Conservation (phyloP, 371 early-diverging fungal species). For the Rhizopus arrhizus region DNA sequence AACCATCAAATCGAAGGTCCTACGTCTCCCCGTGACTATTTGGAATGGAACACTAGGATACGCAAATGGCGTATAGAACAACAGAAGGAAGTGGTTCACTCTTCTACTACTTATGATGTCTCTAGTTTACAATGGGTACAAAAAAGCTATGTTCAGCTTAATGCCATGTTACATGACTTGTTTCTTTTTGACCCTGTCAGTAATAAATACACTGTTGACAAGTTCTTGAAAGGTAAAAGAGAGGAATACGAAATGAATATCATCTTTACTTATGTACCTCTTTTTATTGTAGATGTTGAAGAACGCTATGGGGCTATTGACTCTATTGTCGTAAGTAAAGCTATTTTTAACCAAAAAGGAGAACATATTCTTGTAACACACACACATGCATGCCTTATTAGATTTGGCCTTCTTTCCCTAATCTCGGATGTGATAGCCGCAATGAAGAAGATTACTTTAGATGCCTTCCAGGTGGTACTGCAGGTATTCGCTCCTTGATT, state of each 20-base stretch:
- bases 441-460: conserved; percentile 32
- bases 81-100: conserved; percentile 2
- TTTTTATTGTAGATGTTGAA: conserved; percentile 17
- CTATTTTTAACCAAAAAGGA: not conserved
- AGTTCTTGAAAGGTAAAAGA: conserved; percentile 24
- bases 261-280: not conserved
- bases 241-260: not conserved
- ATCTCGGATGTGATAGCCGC: conserved; percentile 37
- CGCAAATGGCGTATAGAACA: conserved; percentile 33
- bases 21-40: conserved; percentile 30
- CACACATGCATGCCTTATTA: not conserved
- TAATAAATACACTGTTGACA: conserved; percentile 32
- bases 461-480: conserved; percentile 34
- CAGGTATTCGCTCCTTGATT: conserved; percentile 27
- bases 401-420: conserved; percentile 27
- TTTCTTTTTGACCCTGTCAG: conserved; percentile 28
- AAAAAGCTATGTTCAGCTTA: conserved; percentile 32
- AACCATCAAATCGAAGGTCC: conserved; percentile 32
- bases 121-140: conserved; percentile 29
- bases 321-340: conserved; percentile 31
- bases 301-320: conserved; percentile 31
- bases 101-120: conserved; percentile 21
- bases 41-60: conserved; percentile 28
- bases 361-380: not conserved
- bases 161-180: conserved; percentile 34